These are phyloP conservation scores for Acrodontium crateriforme DNA, from an alignment of 2,329 filamentous ascomycete genomes.

Conservation along the genomic window DNA sequence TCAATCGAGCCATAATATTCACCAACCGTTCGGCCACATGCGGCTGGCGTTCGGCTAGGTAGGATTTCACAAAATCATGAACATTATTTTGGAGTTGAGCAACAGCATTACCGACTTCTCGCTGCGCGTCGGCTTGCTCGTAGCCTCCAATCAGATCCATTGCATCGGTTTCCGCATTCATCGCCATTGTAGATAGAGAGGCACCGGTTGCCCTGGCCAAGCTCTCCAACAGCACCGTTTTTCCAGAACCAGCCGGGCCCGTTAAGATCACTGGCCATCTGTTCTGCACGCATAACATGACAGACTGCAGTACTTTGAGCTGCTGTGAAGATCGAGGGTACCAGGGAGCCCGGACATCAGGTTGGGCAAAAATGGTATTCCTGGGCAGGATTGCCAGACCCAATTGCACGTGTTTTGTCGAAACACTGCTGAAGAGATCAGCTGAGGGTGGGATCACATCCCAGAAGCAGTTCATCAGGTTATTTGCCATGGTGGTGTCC, in stretches of 20 bases:
- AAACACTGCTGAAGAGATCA: constrained; percentile 61
- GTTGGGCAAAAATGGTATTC: constrained; percentile 23
- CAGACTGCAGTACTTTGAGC: constrained; percentile 64
- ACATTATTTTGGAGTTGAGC: constrained; percentile 7
- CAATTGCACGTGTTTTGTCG: constrained; percentile 54
- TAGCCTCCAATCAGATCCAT: constrained; percentile 97
- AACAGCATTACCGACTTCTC: constrained; percentile 23
- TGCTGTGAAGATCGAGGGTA: constrained; percentile 29
- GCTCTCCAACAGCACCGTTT: constrained; percentile 66
- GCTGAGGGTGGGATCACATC: constrained; percentile 25
- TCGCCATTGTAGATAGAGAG: constrained; percentile 63
- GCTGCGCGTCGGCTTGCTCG: constrained; percentile 76
- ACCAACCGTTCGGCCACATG: not conserved
- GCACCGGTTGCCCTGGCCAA: constrained; percentile 69
- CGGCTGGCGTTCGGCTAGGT: too few relatives aligned
- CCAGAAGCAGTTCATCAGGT: constrained; percentile 55
- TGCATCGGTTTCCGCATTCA: constrained; percentile 91
- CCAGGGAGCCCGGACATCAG: too few relatives aligned
- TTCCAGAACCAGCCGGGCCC: constrained; percentile 73
- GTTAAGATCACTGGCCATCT: constrained; percentile 82
- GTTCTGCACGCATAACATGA: constrained; percentile 76
- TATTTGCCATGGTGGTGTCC: constrained; percentile 53
- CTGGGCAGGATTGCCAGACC: constrained; percentile 60
- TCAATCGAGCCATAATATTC: not conserved
- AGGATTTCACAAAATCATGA: constrained; percentile 6